These are phyloP conservation scores for Dalbergia oliveri DNA, from an alignment of 306 rosid genomes.

Conservation along the genomic window DNA sequence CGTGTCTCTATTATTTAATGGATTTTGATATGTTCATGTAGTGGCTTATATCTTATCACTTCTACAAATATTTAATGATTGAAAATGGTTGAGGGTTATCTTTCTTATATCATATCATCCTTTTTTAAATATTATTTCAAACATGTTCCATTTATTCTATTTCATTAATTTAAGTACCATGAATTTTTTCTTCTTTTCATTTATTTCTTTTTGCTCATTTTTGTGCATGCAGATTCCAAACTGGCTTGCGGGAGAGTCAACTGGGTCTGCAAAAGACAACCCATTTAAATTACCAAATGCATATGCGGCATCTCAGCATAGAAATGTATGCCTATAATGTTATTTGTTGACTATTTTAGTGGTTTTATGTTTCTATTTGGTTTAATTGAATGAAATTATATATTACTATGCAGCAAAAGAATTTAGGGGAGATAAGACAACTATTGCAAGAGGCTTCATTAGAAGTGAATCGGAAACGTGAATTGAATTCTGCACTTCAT, in stretches of 20 bases:
- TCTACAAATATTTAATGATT: conserved; percentile 11
- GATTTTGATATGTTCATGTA: conserved; percentile 26
- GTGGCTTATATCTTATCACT: conserved; percentile 24
- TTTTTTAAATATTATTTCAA: background rate
- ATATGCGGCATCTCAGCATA: conserved; percentile 75
- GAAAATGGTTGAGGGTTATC: background rate
- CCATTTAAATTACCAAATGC: conserved; percentile 84
- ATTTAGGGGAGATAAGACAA: conserved; percentile 78
- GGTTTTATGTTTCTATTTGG: conserved; percentile 41
- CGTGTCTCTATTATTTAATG: background rate
- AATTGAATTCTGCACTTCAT: conserved; percentile 89
- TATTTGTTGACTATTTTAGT: conserved; percentile 26
- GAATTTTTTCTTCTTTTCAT: background rate
- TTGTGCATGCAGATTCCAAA: conserved; percentile 87
- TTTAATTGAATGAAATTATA: conserved; percentile 42
- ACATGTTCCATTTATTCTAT: background rate
- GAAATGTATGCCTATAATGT: conserved; percentile 67
- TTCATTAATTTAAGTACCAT: background rate
- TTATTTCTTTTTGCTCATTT: conserved; percentile 1
- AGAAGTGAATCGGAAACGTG: conserved; percentile 87
- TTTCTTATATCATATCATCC: conserved; percentile 1
- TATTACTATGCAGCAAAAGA: conserved; percentile 69
- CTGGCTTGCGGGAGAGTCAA: conserved; percentile 75
- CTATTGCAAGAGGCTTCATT: conserved; percentile 83
- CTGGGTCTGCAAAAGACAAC: conserved; percentile 78